These are phyloP conservation scores for Plasmodium chabaudi DNA, from an alignment of 169 alveolate genomes.

Conservation along the genomic window DNA sequence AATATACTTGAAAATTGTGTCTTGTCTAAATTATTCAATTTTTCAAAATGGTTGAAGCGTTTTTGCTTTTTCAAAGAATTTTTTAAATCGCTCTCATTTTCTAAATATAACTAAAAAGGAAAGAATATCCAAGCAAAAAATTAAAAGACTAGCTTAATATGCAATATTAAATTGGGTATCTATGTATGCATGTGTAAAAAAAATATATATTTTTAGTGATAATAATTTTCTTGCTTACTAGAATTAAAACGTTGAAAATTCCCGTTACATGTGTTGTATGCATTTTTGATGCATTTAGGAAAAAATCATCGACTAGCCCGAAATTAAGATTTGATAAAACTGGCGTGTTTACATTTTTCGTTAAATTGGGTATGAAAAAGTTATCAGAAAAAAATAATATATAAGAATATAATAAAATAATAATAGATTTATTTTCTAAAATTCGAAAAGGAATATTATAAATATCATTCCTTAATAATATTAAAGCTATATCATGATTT, in stretches of 20 bases:
- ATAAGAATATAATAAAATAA: slow-evolving; percentile 47
- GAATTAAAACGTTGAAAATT: slow-evolving; percentile 21
- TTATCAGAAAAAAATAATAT: slow-evolving; percentile 42
- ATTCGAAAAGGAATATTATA: slow-evolving; percentile 56
- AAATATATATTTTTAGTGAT: not conserved
- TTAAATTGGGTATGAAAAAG: not conserved
- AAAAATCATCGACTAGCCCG: slow-evolving; percentile 29
- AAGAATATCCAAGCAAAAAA: not conserved
- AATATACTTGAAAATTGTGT: slow-evolving; percentile 16
- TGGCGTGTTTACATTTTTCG: slow-evolving; percentile 3
- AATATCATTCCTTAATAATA: slow-evolving; percentile 13
- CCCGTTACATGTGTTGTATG: slow-evolving; percentile 1
- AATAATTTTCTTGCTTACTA: slow-evolving; percentile 7
- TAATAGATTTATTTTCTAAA: slow-evolving; percentile 18
- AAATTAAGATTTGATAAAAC: slow-evolving; percentile 4
- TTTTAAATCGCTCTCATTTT: slow-evolving; percentile 30
- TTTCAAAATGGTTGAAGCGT: not conserved
- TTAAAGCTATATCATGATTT: slow-evolving; percentile 47
- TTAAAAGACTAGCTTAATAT: not conserved
- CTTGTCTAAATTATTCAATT: slow-evolving; percentile 13
- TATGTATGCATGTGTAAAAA: not conserved
- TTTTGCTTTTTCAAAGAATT: slow-evolving; percentile 17
- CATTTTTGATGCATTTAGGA: slow-evolving; percentile 1
- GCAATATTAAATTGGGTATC: not conserved
- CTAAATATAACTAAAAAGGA: slow-evolving; percentile 18